Evolutionary conservation across 345 rosid genomes (phyloP), one percentile per base, ranked within the genome.

Genomic region (Carallia brachiata): DNA sequence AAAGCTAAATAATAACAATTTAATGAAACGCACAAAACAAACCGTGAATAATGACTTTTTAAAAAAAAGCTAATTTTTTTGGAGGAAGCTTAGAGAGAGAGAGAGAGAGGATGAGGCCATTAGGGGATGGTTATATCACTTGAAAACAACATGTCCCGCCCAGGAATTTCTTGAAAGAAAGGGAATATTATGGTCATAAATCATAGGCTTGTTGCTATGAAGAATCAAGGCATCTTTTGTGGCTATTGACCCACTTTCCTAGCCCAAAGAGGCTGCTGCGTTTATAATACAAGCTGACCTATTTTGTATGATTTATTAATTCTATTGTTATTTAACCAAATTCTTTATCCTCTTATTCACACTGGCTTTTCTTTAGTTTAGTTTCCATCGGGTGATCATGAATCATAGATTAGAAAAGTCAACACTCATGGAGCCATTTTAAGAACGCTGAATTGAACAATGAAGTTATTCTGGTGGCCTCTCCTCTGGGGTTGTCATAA

Each of bases 21-120:
- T 55, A 60, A 52, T 73, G 54, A 47, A 37, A 75, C 72, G 57
- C 47, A 44, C 78, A 71, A 70, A 73, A 63, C 66, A 66, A 73
- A 70, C 78, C 36, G 67, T 62, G 9, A 56, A 63, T 71, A 52
- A 58, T 30, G 71, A 71, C 79, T 62, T 30, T 52, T 27, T 47
- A 30, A 32, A 23, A 23, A 71, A 18, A 28, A 50, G n/a, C 50
- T 64, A 1, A 1, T 40, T 40, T 40, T 9, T 40, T 40, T 36
- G 16, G 59, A 52, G 28, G 30, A 37, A 52, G 61, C 54, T 70
- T 61, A 13, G 23, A 6, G 32, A 67, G 39, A 55, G 44, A 19
- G 54, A 44, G 48, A 40, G 23, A 23, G 23, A 23, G 23, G 48
- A 40, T 40, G 13, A 44, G 50, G 4, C 50, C 50, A 44, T 44